Percentiles rank a stretch among this genome's conserved stretches.
Conservation (phyloP, 228 moss, liverwort and hornwort species). For the Sphagnum fallax region DNA sequence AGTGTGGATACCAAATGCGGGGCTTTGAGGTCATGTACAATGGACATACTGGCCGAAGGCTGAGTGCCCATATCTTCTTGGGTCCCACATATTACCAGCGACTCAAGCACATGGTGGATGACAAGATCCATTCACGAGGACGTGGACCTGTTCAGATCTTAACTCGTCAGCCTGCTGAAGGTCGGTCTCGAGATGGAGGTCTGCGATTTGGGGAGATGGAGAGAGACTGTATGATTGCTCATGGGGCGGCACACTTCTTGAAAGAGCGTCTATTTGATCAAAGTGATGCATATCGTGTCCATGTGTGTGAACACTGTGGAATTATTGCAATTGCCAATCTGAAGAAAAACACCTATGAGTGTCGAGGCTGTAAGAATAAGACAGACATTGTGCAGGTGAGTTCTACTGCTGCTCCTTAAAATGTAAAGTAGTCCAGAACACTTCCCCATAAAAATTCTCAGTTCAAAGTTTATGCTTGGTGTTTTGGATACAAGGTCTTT, state of each 20-base stretch:
- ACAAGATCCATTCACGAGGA: conserved; percentile 96
- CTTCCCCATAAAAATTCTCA: too few relatives aligned
- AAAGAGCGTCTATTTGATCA: conserved; percentile 98
- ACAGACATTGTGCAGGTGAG: conserved; percentile 92
- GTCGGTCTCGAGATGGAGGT: conserved; percentile 96
- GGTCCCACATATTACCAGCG: conserved; percentile 99
- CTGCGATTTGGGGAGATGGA: conserved; percentile 99
- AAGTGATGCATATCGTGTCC: conserved; percentile 96
- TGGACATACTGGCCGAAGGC: conserved; percentile 92
- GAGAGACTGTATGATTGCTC: conserved; percentile 98
- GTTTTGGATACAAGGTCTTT: neutral
- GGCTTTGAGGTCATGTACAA: conserved; percentile 99
- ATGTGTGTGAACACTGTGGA: conserved; percentile 96
- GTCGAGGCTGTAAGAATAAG: conserved; percentile 98
- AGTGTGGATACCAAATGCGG: conserved; percentile 99
- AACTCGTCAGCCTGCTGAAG: conserved; percentile 98
- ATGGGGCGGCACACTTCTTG: conserved; percentile 96
- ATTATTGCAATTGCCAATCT: conserved; percentile 93
- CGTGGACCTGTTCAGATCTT: conserved; percentile 98
- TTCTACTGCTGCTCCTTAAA: neutral
- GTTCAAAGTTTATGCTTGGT: too few relatives aligned
- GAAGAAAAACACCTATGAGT: conserved; percentile 96
- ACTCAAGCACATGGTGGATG: conserved; percentile 98
- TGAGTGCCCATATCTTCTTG: conserved; percentile 90
- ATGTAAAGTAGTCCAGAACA: too few relatives aligned